Conservation (phyloP, 306 rosid genomes). For the Amphicarpaea edgeworthii region DNA sequence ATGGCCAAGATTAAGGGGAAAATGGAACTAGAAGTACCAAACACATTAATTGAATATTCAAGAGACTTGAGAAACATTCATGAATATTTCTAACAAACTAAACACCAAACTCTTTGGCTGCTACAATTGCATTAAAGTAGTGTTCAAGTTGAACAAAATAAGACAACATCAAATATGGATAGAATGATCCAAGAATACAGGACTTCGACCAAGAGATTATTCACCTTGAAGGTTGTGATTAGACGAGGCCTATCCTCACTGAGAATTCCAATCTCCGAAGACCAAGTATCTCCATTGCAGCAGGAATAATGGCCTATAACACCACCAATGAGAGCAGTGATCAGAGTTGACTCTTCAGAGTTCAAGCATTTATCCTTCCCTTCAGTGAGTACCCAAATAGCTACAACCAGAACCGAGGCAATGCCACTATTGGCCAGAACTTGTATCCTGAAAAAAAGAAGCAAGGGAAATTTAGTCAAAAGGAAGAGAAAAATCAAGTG, state of each 20-base stretch:
- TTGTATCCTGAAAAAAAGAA: constrained; percentile 68
- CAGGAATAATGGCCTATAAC: constrained; percentile 90
- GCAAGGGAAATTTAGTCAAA: constrained; percentile 4
- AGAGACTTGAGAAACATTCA: neutral
- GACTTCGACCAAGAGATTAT: constrained; percentile 33
- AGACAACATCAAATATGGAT: constrained; percentile 25
- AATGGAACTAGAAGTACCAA: neutral
- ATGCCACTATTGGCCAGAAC: constrained; percentile 82
- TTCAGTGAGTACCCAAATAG: constrained; percentile 60
- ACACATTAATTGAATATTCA: neutral
- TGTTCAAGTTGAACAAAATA: constrained; percentile 11
- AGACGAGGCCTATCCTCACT: constrained; percentile 82
- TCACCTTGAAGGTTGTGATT: constrained; percentile 90
- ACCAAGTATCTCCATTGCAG: constrained; percentile 98
- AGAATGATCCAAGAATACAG: neutral
- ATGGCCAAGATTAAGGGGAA: neutral
- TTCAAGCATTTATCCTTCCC: constrained; percentile 78
- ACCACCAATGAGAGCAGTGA: constrained; percentile 84
- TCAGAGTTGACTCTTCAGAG: constrained; percentile 66
- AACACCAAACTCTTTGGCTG: neutral
- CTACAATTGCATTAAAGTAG: neutral
- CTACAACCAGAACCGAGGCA: constrained; percentile 70
- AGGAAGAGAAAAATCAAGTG: constrained; percentile 33
- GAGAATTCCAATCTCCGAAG: constrained; percentile 92
- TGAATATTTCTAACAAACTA: constrained; percentile 17